Base-by-base conservation (phyloP, 1,284 basidiomycete genomes). In the Boletus sp. region DNA sequence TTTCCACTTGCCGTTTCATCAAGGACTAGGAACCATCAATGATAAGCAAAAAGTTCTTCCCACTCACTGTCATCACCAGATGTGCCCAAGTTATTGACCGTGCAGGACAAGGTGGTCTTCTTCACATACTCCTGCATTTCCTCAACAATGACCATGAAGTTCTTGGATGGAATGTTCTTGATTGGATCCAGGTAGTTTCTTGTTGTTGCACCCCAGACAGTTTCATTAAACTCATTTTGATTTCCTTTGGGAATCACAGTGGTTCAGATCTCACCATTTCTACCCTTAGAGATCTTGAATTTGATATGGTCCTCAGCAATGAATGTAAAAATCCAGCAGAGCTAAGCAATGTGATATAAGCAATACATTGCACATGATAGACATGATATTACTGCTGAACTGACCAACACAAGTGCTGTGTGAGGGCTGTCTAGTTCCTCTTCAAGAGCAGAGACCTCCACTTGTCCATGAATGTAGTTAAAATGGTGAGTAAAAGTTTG, bases 211-310 rank as follows among this genome's bases (percentile, higher is more conserved):
- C 55, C 55, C 55, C 55, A 56, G 28, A 49, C n/a, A 11, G 28
- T 25, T 5, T 56, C 37, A 6, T 49, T 56, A 19, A 56, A 56
- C 17, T 56, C 55, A 9, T 43, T 50, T 16, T 56, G 55, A n/a
- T 23, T 50, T 25, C 40, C 40, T n/a, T 43, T 43, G 40, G 1
- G 10, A 43, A 43, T 10, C 9, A 43, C 40, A 43, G 40, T n/a
- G 11, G 40, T 43, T n/a, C 40, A 43, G 2, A 43, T n/a, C 40
- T 43, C n/a, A 11, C 40, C 3, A 11, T 43, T 43, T n/a, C n/a
- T 43, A n/a, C 9, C 9, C n/a, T 21, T 1, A n/a, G 40, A 43
- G 40, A 43, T 5, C 40, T 43, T 1, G 9, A 43, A 43, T 43
- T 19, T 43, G 6, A 43, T 21, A 13, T 43, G 19, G 40, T 23